Percentiles rank a stretch among this genome's conserved stretches.
phyloP scores from a whole-genome alignment of 306 rosid genomes.

The Cercis canadensis region DNA sequence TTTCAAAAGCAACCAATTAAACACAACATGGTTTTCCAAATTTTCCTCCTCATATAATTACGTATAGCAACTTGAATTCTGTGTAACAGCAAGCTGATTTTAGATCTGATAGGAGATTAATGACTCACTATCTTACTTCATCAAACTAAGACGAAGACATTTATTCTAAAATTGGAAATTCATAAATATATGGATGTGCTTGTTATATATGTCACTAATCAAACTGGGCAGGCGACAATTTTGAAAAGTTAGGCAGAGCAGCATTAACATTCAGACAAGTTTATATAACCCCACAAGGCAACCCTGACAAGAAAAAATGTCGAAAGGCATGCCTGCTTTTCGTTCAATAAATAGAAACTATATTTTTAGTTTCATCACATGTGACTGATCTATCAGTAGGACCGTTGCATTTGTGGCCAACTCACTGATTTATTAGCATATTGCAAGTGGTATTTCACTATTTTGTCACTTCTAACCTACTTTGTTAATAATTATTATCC shows the following conservation, averaged over 20 bases:
- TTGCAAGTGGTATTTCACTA: conserved; percentile 53
- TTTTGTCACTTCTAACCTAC: conserved; percentile 54
- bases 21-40: conserved; percentile 11
- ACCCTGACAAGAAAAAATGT: conserved; percentile 27
- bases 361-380: conserved; percentile 23
- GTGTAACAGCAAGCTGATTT: too few species aligned
- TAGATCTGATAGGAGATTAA: too few species aligned
- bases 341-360: conserved; percentile 11
- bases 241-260: conserved; percentile 21
- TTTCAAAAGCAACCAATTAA: conserved; percentile 37
- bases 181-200: background rate
- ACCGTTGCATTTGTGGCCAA: conserved; percentile 59
- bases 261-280: conserved; percentile 8
- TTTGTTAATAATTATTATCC: conserved; percentile 32
- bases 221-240: background rate
- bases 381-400: conserved; percentile 61
- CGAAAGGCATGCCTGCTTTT: conserved; percentile 31
- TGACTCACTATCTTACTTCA: too few species aligned
- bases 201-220: background rate
- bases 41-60: conserved; percentile 36
- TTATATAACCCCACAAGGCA: conserved; percentile 38
- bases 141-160: too few species aligned
- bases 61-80: too few species aligned
- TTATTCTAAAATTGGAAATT: too few species aligned
- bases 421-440: conserved; percentile 49